phyloP scores from a whole-genome alignment of 306 rosid species.

The Castanea crenata region DNA sequence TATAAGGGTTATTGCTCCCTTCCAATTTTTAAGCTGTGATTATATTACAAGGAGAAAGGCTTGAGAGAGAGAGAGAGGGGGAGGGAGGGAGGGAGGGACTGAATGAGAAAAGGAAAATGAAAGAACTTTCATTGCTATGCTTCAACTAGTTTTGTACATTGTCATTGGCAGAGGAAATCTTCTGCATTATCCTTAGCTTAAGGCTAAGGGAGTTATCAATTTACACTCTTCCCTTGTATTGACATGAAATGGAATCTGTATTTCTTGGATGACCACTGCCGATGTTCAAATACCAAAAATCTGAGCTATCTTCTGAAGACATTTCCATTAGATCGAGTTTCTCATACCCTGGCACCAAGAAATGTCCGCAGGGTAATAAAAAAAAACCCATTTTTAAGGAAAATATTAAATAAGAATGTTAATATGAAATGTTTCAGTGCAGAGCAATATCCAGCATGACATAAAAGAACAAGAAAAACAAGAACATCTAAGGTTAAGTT shows the following conservation, averaged over 20 bases:
- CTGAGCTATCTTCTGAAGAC: not conserved
- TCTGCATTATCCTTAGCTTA: not conserved
- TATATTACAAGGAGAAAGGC: not conserved
- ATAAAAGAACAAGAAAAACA: not conserved
- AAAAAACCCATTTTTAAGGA: constrained; percentile 6
- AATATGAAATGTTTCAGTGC: not conserved
- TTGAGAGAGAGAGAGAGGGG: not conserved
- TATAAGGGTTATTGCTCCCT: not conserved
- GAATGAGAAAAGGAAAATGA: not conserved
- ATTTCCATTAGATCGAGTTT: not conserved
- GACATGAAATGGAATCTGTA: not conserved
- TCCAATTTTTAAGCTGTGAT: not conserved
- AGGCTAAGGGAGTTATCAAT: not conserved
- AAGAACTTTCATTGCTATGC: not conserved
- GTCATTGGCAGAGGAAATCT: not conserved
- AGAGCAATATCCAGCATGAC: not conserved
- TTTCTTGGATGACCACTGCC: not conserved
- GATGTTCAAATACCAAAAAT: constrained; percentile 13
- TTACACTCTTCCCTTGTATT: not conserved
- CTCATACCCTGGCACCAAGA: constrained; percentile 43
- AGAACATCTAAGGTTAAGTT: not conserved
- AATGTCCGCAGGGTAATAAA: constrained; percentile 19
- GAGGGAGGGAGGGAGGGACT: not conserved
- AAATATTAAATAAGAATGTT: constrained; percentile 9
- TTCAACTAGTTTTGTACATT: not conserved